Conservation (phyloP, 2,329 filamentous ascomycete species). For the Cercospora zeina region DNA sequence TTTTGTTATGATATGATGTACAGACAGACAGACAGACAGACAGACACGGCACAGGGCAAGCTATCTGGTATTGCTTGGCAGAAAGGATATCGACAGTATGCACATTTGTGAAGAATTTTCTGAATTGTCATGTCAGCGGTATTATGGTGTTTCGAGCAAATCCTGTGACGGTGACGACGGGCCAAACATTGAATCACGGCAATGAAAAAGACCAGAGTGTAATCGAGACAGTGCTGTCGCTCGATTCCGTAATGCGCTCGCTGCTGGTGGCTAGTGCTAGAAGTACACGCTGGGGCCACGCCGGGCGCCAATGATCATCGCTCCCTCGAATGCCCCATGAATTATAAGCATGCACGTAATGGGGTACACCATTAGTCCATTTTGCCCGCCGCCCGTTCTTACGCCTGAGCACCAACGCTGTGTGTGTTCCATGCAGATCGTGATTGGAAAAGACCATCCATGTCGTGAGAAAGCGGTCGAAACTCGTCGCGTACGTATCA, state of each 20-base stretch:
- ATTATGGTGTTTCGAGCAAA: not conserved
- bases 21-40: not conserved
- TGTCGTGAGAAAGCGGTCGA: slow-evolving; percentile 16
- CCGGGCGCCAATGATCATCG: slow-evolving; percentile 22
- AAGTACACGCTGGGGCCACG: slow-evolving; percentile 14
- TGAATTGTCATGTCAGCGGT: not conserved
- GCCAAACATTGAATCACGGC: not conserved
- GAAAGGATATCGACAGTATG: slow-evolving; percentile 11
- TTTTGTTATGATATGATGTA: slow-evolving; percentile 50
- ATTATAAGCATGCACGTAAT: slow-evolving; percentile 27
- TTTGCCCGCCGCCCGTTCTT: slow-evolving; percentile 12
- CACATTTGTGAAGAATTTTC: not conserved
- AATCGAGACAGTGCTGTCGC: not conserved
- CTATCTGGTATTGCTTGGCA: not conserved
- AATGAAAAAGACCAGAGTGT: not conserved
- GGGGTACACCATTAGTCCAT: slow-evolving; percentile 29
- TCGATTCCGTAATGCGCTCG: not conserved
- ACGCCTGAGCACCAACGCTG: slow-evolving; percentile 30
- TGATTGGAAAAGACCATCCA: slow-evolving; percentile 11
- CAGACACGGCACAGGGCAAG: not conserved
- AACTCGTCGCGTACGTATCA: not conserved
- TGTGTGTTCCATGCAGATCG: slow-evolving; percentile 19
- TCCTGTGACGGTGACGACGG: too few species aligned
- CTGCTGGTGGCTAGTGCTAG: not conserved
- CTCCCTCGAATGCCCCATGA: slow-evolving; percentile 18